Base-by-base conservation (phyloP, 208 protist species). In the Wallacemonas sp. region DNA sequence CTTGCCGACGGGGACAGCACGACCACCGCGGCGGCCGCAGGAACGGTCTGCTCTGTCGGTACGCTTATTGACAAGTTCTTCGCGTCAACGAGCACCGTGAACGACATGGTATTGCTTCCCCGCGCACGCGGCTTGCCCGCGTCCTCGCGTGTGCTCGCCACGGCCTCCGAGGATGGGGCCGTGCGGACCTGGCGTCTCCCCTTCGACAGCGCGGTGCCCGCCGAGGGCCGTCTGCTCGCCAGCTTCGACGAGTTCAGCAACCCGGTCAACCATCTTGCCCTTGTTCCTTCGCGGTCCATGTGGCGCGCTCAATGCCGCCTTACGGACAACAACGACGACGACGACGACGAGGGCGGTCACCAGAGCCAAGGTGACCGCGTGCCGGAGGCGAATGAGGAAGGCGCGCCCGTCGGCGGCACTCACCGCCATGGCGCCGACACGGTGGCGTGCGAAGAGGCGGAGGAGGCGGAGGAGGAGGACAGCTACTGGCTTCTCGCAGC, bases 161-260 rank as follows among this genome's bases (percentile, higher is more conserved):
- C 90, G 25, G 90, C 84, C 3, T 86, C 81, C 16, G 86, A 95
- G 59, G 90, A 95, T 52, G 69, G 75, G 65, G 84, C 90, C 8
- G 63, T 95, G 62, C 90, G 90, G 7, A 73, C 85, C 72, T 95
- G 90, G 90, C 70, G 65, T 16, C 77, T 93, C 20, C 62, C 76
- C 18, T 72, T 65, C 11, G 39, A 74, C 28, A 59, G 11, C 20
- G 46, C 55, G 22, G 50, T 33, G 16, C n/a, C 29, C 10, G 69
- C 67, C 26, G 86, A 91, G 10, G 79, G 86, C 3, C 84, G 89
- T 10, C 72, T 95, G 25, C 65, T 95, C 18, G 63, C 61, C 41
- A 89, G 61, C 32, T 76, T 95, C 16, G 90, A 95, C 46, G 90
- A 91, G 71, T 93, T 95, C 48, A 81, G 87, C 44, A 90, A 88